These are phyloP conservation scores for Apiospora koreana DNA, from an alignment of 2,329 filamentous ascomycete species.

Conservation along the genomic window DNA sequence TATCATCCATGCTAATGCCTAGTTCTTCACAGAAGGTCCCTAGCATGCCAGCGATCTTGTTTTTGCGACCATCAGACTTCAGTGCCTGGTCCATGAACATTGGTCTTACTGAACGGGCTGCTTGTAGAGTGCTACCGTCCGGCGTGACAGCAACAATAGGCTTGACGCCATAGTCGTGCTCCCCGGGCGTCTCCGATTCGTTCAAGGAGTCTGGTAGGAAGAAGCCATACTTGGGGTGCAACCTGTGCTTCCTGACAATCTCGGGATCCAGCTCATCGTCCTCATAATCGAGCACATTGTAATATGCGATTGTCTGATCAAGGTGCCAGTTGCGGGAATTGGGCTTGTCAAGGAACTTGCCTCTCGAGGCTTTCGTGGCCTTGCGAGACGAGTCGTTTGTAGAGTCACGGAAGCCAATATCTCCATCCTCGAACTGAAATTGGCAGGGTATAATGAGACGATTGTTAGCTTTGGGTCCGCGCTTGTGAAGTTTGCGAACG, in stretches of 20 bases:
- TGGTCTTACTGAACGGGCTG: constrained; percentile 42
- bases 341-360: constrained; percentile 54
- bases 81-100: constrained; percentile 32
- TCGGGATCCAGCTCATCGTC: constrained; percentile 54
- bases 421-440: constrained; percentile 51
- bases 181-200: constrained; percentile 40
- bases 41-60: constrained; percentile 22
- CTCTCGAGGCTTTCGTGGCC: constrained; percentile 53
- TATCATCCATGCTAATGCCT: constrained; percentile 27
- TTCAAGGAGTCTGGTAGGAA: constrained; percentile 51
- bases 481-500: constrained; percentile 47
- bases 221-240: constrained; percentile 57
- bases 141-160: constrained; percentile 53
- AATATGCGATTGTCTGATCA: constrained; percentile 54
- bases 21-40: constrained; percentile 22
- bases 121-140: constrained; percentile 48
- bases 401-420: constrained; percentile 62
- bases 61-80: constrained; percentile 25
- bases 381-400: constrained; percentile 56
- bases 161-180: constrained; percentile 45
- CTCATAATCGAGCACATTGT: constrained; percentile 50
- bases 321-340: constrained; percentile 56
- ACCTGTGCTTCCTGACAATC: constrained; percentile 47
- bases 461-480: constrained; percentile 46
- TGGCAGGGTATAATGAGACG: constrained; percentile 53